These are phyloP conservation scores for Candida oleophila DNA, from an alignment of 805 yeast species.

Conservation along the genomic window DNA sequence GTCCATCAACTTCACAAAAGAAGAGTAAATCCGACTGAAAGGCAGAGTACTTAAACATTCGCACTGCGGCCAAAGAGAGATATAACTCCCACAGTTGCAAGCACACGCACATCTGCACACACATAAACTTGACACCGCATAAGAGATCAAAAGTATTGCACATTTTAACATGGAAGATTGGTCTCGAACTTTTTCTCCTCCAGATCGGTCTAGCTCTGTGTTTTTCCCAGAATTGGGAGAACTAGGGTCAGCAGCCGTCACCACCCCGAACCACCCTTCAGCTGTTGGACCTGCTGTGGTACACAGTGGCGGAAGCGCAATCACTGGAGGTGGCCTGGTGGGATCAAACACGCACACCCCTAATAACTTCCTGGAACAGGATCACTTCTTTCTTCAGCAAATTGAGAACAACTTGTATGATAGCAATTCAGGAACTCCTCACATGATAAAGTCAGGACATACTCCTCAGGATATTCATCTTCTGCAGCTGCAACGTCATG, in stretches of 20 bases:
- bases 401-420: constrained; percentile 29
- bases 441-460: constrained; percentile 3
- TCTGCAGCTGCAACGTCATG: constrained; percentile 8
- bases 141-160: too few relatives aligned
- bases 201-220: neutral
- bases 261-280: constrained; percentile 4
- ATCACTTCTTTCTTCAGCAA: constrained; percentile 27
- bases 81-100: neutral
- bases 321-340: neutral
- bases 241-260: neutral
- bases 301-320: neutral
- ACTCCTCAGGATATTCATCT: constrained; percentile 4
- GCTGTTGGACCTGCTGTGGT: neutral
- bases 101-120: neutral
- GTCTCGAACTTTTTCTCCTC: constrained; percentile 5
- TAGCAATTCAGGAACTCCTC: constrained; percentile 6
- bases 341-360: constrained; percentile 6
- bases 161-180: constrained; percentile 1
- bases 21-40: too few relatives aligned
- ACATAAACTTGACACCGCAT: neutral
- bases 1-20: too few relatives aligned
- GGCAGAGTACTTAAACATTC: too few relatives aligned
- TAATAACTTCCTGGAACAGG: constrained; percentile 20
- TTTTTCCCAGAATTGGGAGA: constrained; percentile 4
- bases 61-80: too few relatives aligned